Evolutionary conservation across 768 basidiomycete species (phyloP).

Genomic region (Pleurotus djamor): DNA sequence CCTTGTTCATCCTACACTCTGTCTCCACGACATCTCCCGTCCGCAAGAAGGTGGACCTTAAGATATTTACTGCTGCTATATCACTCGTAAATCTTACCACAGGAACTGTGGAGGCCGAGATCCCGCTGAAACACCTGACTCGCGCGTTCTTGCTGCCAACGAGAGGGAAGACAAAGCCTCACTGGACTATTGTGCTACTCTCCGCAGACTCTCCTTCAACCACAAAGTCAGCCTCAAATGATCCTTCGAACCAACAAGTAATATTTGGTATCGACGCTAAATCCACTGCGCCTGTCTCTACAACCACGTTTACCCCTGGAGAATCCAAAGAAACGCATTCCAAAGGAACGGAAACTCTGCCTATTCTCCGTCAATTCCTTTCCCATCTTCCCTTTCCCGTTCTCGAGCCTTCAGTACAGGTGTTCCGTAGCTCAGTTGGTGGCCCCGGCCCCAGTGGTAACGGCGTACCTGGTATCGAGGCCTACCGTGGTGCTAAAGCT

Average conservation of each 20-base stretch:
- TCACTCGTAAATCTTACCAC: constrained; percentile 51
- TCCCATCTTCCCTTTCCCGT: constrained; percentile 39
- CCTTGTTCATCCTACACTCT: constrained; percentile 58
- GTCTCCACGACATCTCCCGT: constrained; percentile 72
- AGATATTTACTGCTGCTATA: constrained; percentile 48
- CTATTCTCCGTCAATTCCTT: constrained; percentile 50
- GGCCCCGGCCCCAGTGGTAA: constrained; percentile 32
- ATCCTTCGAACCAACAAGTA: constrained; percentile 46
- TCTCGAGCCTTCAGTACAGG: constrained; percentile 43
- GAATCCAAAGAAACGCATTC: constrained; percentile 20
- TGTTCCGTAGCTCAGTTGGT: constrained; percentile 49
- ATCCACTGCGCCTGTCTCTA: constrained; percentile 41
- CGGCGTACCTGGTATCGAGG: constrained; percentile 62
- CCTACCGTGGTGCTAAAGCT: constrained; percentile 68
- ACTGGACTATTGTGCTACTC: constrained; percentile 72
- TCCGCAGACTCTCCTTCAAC: constrained; percentile 52
- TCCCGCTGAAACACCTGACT: constrained; percentile 46
- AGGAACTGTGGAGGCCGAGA: constrained; percentile 43
- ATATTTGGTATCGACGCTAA: constrained; percentile 72
- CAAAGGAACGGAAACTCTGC: constrained; percentile 55
- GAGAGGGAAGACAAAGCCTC: constrained; percentile 65
- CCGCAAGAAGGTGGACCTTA: constrained; percentile 74
- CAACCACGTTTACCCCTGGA: constrained; percentile 24
- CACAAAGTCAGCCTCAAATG: constrained; percentile 28
- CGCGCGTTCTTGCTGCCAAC: constrained; percentile 76